A percentile compares a stretch with the other conserved stretches of the same genome.
phyloP scores from a whole-genome alignment of 2,329 filamentous ascomycete genomes.

The Pyrenophora teres region DNA sequence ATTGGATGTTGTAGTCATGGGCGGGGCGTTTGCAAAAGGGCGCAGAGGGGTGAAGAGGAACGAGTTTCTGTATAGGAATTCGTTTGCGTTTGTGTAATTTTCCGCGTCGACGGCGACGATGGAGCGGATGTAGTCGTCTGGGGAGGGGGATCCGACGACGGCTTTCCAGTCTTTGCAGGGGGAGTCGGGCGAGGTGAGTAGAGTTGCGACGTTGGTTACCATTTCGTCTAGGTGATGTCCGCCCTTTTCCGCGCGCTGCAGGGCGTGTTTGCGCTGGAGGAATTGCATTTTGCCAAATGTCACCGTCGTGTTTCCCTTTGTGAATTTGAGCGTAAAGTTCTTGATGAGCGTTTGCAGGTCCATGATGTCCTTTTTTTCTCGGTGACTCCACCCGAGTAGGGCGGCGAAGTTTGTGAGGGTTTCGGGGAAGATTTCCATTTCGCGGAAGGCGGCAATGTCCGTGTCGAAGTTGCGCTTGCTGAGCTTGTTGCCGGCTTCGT shows the following conservation, averaged over 20 bases:
- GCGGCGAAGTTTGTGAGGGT: conserved; percentile 80
- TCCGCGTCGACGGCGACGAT: conserved; percentile 61
- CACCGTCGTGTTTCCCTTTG: conserved; percentile 85
- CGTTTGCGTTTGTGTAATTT: conserved; percentile 60
- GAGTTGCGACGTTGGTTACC: conserved; percentile 36
- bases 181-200: conserved; percentile 36
- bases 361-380: conserved; percentile 70
- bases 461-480: conserved; percentile 82
- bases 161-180: conserved; percentile 34
- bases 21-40: conserved; percentile 14
- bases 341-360: conserved; percentile 71
- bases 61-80: conserved; percentile 61
- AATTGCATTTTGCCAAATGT: conserved; percentile 78
- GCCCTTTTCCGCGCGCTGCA: conserved; percentile 52
- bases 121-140: conserved; percentile 55
- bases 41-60: conserved; percentile 60
- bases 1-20: conserved; percentile 17
- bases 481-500: conserved; percentile 55
- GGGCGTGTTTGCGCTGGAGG: conserved; percentile 74
- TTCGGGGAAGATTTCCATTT: conserved; percentile 66
- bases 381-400: conserved; percentile 81
- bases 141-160: conserved; percentile 27
- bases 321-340: conserved; percentile 85
- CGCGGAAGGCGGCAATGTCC: conserved; percentile 62
- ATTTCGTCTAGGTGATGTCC: conserved; percentile 50